Evolutionary conservation across 163 green algal species (phyloP).

Genomic region (Botryococcus braunii): DNA sequence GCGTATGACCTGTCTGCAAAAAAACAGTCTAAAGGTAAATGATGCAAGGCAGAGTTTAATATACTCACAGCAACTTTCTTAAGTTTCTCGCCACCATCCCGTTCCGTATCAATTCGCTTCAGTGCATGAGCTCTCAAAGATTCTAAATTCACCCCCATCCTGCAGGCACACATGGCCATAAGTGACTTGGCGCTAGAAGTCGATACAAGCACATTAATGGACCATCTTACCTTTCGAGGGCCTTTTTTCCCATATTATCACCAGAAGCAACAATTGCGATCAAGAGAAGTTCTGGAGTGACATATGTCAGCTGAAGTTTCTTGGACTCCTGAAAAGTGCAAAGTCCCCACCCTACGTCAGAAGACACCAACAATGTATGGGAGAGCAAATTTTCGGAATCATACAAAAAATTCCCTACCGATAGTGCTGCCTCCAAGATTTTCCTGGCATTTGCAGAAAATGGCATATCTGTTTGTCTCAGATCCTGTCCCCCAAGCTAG

Average conservation of each 20-base stretch:
- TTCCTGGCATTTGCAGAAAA: slow-evolving; percentile 63
- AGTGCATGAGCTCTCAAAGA: slow-evolving; percentile 37
- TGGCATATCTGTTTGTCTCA: slow-evolving; percentile 30
- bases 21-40: too few relatives aligned
- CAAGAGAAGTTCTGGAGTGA: slow-evolving; percentile 77
- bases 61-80: neutral
- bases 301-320: slow-evolving; percentile 64
- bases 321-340: slow-evolving; percentile 51
- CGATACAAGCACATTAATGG: neutral
- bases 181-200: neutral
- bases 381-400: neutral
- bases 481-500: neutral
- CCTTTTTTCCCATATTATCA: neutral
- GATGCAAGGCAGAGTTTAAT: neutral
- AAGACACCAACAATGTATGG: neutral
- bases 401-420: slow-evolving; percentile 25
- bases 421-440: slow-evolving; percentile 72
- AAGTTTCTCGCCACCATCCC: slow-evolving; percentile 30
- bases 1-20: too few relatives aligned
- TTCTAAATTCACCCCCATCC: slow-evolving; percentile 36
- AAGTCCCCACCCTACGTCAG: neutral
- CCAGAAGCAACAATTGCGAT: slow-evolving; percentile 54
- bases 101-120: slow-evolving; percentile 44
- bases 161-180: slow-evolving; percentile 1
- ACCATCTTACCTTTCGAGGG: neutral